Base-by-base conservation (phyloP, 2,329 filamentous ascomycete species). In the Ophiostoma pallidulum region DNA sequence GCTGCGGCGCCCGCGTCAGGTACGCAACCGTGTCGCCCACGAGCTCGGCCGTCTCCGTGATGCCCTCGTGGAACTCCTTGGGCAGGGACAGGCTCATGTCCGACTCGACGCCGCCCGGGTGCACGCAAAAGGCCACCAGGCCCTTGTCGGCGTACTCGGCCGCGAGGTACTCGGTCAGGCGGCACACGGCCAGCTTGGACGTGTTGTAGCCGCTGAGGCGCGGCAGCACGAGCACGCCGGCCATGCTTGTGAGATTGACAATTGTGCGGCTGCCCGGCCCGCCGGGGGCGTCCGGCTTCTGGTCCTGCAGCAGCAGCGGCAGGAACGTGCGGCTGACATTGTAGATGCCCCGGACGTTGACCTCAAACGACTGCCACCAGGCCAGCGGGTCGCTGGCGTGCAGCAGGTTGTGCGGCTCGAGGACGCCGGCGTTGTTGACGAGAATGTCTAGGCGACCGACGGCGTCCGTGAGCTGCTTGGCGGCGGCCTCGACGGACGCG, bases 151-250 rank as follows among this genome's bases (percentile, higher is more conserved):
- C 61, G 54, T 75, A 70, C 39, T 77, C 75, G 51, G 67, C 71
- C 55, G 78, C 73, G 2, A 50, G 26, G 32, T 13, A 47, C 26
- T 50, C 48, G 1, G 67, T 71, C 38, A 78, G 63, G 10, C 72
- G 62, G 14, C 69, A 54, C 22, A 74, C 52, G 3, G 73, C 74
- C 28, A 75, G 60, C 56, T 78, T 78, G 32, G 62, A 64, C 2
- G 64, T 64, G 48, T 68, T 63, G 52, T 78, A 79, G 3, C 63
- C 62, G 29, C 66, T 68, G 3, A 60, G 54, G 5, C 67, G 64
- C 0, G 56, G 56, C 2, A 53, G 52, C 8, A 64, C 56, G 45
- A 65, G 48, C 45, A 66, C 61, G 1, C 63, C 68, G 8, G 65
- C 73, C 2, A 71, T 63, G 35, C 68, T 72, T 6, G 60, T 63